Percentiles rank a stretch among this genome's conserved stretches.
These are phyloP conservation scores for Fusarium pilosicola DNA, from an alignment of 2,329 filamentous ascomycete genomes.

Conservation along the genomic window DNA sequence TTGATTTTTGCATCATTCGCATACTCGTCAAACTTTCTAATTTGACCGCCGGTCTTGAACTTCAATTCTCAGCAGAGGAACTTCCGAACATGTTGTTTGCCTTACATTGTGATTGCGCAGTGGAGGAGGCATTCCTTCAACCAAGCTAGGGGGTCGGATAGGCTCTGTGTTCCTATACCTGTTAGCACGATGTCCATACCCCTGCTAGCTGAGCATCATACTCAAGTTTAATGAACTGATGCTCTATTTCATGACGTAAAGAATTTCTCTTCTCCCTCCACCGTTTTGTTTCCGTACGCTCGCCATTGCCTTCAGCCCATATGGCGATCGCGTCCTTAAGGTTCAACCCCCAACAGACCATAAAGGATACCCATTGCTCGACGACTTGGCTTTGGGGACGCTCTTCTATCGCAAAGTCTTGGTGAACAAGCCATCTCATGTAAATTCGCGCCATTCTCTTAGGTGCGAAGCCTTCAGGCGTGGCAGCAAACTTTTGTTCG, in stretches of 20 bases:
- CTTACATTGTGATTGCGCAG: not conserved
- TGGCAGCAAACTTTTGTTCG: slow-evolving; percentile 30
- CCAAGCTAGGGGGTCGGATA: not conserved
- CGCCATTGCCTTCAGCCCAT: not conserved
- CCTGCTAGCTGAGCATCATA: no score
- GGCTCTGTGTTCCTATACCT: not conserved
- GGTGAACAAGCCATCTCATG: slow-evolving; percentile 44
- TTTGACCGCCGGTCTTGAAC: not conserved
- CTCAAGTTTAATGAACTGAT: not conserved
- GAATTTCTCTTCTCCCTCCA: not conserved
- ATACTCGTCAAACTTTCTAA: not conserved
- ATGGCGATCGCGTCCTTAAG: not conserved
- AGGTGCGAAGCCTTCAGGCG: slow-evolving; percentile 6
- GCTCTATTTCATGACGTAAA: not conserved
- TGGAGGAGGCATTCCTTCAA: not conserved
- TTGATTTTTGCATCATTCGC: not conserved
- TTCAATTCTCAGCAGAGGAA: not conserved
- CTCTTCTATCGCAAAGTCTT: not conserved
- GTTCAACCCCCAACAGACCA: not conserved
- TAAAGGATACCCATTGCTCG: not conserved
- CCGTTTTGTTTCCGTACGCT: not conserved
- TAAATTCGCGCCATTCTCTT: slow-evolving; percentile 41
- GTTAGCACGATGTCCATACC: not conserved
- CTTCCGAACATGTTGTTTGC: not conserved
- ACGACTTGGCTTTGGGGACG: not conserved